Base-by-base conservation (phyloP, 2,329 filamentous ascomycete genomes). In the Pseudonectria buxi region DNA sequence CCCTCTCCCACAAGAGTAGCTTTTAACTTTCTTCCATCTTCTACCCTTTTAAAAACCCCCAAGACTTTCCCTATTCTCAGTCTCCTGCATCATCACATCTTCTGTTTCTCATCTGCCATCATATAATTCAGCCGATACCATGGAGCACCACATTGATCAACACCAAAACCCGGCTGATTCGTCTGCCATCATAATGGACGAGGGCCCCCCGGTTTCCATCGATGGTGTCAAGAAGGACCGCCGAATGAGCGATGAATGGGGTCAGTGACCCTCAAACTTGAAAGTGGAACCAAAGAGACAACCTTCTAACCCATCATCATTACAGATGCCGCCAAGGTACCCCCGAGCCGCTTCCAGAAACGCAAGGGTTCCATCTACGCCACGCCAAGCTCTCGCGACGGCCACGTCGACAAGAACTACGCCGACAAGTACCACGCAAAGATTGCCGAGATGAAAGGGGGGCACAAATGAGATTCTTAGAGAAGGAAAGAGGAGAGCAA, bases 331-430 rank as follows among this genome's bases (percentile, higher is more conserved):
- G 70, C 74, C 47, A 83, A 83, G 59, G 78, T 81, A 0, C 76
- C 76, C 2, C 79, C 79, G 9, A 78, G 72, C 43, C 75, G 76
- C 30, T 83, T 84, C 63, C 79, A 83, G 59, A 81, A 81, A 62
- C 74, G 76, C 52, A 77, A 80, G 59, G 79, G 79, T 36, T 81
- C 75, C 53, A 80, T 83, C 58, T 81, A 78, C 55, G 74, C 77
- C 30, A 83, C 80, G 7, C 78, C 76, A 3, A 65, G 65, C 49
- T 80, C 75, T 15, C 72, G 78, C 39, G 80, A 83, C 56, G 78
- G 77, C 13, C 76, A 81, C 53, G 64, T 82, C 33, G 72, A 76
- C 49, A 68, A 65, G 39, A 78, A 77, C 54, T 72, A 73, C 35
- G 68, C 71, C 44, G 64, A 73, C 47, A 72, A 74, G 44, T 82